A percentile compares a stretch with the other conserved stretches of the same genome.
Conservation (phyloP, 169 alveolate species). For the Condylostoma magnum region DNA sequence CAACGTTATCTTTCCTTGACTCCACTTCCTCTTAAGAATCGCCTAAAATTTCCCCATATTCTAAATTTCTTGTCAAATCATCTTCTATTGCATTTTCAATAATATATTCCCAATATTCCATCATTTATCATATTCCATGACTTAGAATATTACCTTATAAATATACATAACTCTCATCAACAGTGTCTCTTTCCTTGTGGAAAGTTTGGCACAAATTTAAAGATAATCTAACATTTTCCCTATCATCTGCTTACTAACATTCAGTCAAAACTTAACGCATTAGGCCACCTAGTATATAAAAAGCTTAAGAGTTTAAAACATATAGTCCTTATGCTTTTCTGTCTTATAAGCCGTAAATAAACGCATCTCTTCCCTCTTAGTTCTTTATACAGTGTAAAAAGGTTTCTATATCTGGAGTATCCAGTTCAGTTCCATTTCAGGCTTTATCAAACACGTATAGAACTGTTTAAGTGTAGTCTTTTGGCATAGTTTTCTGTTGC, state of each 20-base stretch:
- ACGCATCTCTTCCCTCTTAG: neutral
- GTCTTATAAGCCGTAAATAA: neutral
- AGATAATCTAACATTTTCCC: neutral
- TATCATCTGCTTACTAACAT: neutral
- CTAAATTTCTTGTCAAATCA: constrained; percentile 8
- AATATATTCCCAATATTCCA: constrained; percentile 8
- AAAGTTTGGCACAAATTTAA: neutral
- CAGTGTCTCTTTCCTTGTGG: neutral
- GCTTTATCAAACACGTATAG: neutral
- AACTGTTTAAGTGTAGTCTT: neutral
- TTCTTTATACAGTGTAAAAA: neutral
- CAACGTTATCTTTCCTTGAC: neutral
- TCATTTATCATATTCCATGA: constrained; percentile 4
- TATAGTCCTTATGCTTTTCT: constrained; percentile 1
- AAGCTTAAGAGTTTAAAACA: neutral
- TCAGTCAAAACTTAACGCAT: neutral
- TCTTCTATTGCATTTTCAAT: neutral
- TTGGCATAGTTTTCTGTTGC: too few relatives aligned
- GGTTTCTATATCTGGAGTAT: neutral
- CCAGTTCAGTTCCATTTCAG: neutral
- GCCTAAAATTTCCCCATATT: neutral
- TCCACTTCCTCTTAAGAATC: constrained; percentile 5
- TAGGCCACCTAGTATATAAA: neutral
- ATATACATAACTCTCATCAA: neutral
- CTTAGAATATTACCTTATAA: neutral